These are phyloP conservation scores for Phytopythium helicoides DNA, from an alignment of 352 stramenopile species.

Conservation along the genomic window DNA sequence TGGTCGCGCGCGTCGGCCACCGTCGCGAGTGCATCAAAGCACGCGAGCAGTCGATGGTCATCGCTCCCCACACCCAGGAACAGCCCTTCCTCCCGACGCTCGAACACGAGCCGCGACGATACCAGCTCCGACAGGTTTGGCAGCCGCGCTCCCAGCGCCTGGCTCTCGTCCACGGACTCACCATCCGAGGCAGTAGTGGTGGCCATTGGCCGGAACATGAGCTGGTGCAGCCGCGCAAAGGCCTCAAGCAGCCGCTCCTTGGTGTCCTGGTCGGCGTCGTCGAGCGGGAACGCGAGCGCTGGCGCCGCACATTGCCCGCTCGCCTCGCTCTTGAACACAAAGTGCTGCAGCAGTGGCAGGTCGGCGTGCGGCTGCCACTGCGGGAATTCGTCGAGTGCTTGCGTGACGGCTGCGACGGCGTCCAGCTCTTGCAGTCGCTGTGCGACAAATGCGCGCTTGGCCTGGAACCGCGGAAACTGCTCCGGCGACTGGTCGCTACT, in stretches of 20 bases:
- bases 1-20: conserved; percentile 48
- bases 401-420: conserved; percentile 37
- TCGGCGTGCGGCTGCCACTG: conserved; percentile 53
- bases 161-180: conserved; percentile 18
- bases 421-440: conserved; percentile 35
- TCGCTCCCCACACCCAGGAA: conserved; percentile 52
- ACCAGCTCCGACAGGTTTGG: conserved; percentile 26
- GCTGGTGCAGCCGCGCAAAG: conserved; percentile 54
- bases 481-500: conserved; percentile 67
- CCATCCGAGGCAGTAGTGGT: not conserved
- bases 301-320: conserved; percentile 53
- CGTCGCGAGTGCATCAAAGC: conserved; percentile 47
- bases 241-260: conserved; percentile 39
- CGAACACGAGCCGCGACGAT: conserved; percentile 46
- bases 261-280: conserved; percentile 27
- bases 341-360: conserved; percentile 58
- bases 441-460: conserved; percentile 43
- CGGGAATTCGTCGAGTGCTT: conserved; percentile 24
- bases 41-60: conserved; percentile 53
- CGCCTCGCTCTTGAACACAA: conserved; percentile 70
- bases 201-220: conserved; percentile 29
- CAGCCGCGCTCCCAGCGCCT: conserved; percentile 53
- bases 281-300: conserved; percentile 44
- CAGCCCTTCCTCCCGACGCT: conserved; percentile 40
- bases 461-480: conserved; percentile 72